Percentiles rank a stretch among this genome's conserved stretches.
Evolutionary conservation across 2,329 filamentous ascomycete species (phyloP).

Genomic region (Acrodontium crateriforme): DNA sequence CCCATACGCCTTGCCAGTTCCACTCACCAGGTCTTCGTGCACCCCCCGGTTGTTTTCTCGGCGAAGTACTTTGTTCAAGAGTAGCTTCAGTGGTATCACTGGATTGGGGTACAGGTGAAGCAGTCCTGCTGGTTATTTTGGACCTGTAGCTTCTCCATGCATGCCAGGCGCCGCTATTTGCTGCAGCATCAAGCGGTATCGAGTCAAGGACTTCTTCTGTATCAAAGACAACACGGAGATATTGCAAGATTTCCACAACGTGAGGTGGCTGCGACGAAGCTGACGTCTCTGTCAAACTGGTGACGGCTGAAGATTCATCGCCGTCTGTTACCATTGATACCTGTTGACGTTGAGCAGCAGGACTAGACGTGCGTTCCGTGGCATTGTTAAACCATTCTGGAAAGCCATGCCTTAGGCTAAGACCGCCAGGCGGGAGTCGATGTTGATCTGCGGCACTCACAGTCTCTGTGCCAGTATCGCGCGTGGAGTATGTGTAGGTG

Average conservation of each 20-base stretch:
- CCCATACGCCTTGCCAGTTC: conserved; percentile 98
- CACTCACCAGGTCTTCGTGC: conserved; percentile 63
- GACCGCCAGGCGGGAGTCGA: conserved; percentile 72
- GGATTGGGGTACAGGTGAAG: conserved; percentile 5
- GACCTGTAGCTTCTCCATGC: conserved; percentile 68
- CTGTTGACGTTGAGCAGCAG: neutral
- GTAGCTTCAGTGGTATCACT: conserved; percentile 5
- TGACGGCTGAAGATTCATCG: neutral
- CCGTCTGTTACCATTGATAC: too few species aligned
- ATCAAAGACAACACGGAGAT: conserved; percentile 72
- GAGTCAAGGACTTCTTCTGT: conserved; percentile 63
- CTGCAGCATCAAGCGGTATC: conserved; percentile 66
- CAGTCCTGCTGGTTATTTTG: conserved; percentile 19
- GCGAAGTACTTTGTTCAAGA: conserved; percentile 10
- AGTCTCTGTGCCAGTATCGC: conserved; percentile 58
- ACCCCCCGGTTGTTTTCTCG: conserved; percentile 23
- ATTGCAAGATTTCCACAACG: conserved; percentile 51
- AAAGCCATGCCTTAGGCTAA: conserved; percentile 83
- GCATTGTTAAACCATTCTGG: conserved; percentile 63
- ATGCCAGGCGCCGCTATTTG: conserved; percentile 85
- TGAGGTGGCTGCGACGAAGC: conserved; percentile 17
- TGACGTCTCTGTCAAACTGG: too few species aligned
- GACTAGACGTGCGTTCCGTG: neutral
- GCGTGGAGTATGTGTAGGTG: conserved; percentile 85
- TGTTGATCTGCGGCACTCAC: conserved; percentile 76